Base-by-base conservation (phyloP, 2,329 filamentous ascomycete species). In the Fusarium sp. region DNA sequence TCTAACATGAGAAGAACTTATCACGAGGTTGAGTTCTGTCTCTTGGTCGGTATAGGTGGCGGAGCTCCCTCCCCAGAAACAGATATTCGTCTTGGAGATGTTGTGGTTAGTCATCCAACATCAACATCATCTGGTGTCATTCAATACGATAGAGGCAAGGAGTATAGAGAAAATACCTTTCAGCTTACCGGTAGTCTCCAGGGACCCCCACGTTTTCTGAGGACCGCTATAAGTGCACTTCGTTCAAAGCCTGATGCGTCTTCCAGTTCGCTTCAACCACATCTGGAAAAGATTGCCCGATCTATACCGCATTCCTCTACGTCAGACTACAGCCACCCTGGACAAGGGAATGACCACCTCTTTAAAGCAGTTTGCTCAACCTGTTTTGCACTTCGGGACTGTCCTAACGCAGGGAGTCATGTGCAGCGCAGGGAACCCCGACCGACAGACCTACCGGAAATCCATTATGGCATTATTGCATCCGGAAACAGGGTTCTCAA, bases 361-460 rank as follows among this genome's bases (percentile, higher is more conserved):
- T 28, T 47, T 1, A 47, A 22, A 8, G 13, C 18, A 3, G 44
- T 11, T 15, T 47, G 44, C 18, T 22, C 44, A 7, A 28, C 12
- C 2, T 47, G 44, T 18, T 47, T 47, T 5, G 44, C 18, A 0
- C 18, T 10, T 15, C 0, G 18, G 0, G 18, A 28, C 3, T 47
- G 44, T 11, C 0, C 10, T 0, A 0, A 28, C 0, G 13, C 8
- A 0, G 44, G 20, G 0, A 28, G 8, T 5, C 44, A 47, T 11
- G 6, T 47, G 9, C 24, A 47, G 18, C 44, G 24, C 8, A 10
- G 24, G 1, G 2, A 6, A 7, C 12, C 1, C 0, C 44, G 45
- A 0, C 6, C 20, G 7, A 28, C 45, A 3, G 9, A 28, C 0
- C 20, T 0, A 11, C 45, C 45, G 3, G 45, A 48, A 22, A 28